These are phyloP conservation scores for Stemphylium vesicarium DNA, from an alignment of 2,329 filamentous ascomycete species.

Conservation along the genomic window DNA sequence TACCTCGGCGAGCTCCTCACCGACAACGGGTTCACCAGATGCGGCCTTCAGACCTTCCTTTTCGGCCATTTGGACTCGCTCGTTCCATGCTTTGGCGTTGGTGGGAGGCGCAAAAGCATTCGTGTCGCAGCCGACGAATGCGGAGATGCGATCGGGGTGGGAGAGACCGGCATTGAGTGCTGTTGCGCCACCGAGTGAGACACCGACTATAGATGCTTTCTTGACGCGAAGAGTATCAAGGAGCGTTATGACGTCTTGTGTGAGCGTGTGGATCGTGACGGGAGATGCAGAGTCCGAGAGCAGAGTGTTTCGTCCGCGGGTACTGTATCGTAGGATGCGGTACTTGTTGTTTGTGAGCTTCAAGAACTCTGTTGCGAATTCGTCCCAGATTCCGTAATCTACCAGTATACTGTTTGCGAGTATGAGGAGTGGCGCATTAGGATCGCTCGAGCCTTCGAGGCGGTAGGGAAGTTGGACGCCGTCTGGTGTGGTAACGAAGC, in stretches of 20 bases:
- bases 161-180: constrained; percentile 74
- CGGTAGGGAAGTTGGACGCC: constrained; percentile 73
- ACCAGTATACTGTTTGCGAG: constrained; percentile 83
- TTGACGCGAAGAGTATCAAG: constrained; percentile 73
- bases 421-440: constrained; percentile 73
- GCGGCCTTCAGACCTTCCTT: constrained; percentile 51
- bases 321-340: constrained; percentile 78
- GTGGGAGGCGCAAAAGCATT: constrained; percentile 73
- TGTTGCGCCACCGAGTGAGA: constrained; percentile 82
- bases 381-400: constrained; percentile 80
- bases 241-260: constrained; percentile 70
- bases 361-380: constrained; percentile 68
- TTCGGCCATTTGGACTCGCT: constrained; percentile 73
- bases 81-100: constrained; percentile 80
- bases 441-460: constrained; percentile 73
- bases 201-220: constrained; percentile 72
- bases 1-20: constrained; percentile 66
- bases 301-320: constrained; percentile 68
- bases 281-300: constrained; percentile 52
- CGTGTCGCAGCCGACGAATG: constrained; percentile 79
- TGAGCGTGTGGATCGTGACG: constrained; percentile 67
- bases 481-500: constrained; percentile 72
- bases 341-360: constrained; percentile 64
- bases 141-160: constrained; percentile 64
- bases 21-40: constrained; percentile 63